Conservation (phyloP, 441 rosid species). For the Breynia disticha region DNA sequence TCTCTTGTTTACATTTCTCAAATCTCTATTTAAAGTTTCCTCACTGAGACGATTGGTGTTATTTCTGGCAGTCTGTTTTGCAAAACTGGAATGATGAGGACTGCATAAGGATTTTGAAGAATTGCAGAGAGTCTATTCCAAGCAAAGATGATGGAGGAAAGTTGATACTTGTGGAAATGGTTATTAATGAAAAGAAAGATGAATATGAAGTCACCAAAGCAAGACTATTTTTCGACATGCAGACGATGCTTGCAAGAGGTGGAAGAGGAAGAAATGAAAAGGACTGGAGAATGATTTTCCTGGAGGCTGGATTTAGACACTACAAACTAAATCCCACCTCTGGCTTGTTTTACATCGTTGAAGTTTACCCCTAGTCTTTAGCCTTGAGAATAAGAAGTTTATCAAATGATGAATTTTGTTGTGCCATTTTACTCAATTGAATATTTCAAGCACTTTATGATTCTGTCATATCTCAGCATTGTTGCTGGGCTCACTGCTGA, state of each 20-base stretch:
- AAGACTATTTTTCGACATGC: constrained; percentile 11
- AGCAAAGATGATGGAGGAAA: constrained; percentile 16
- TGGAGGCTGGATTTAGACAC: constrained; percentile 15
- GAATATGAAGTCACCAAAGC: constrained; percentile 2
- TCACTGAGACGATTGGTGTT: background rate
- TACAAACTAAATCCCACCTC: constrained; percentile 17
- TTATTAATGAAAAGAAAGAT: background rate
- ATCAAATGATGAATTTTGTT: too few species aligned
- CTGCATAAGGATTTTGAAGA: constrained; percentile 25
- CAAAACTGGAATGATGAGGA: constrained; percentile 28
- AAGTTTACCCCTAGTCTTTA: constrained; percentile 20
- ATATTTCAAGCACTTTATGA: too few species aligned
- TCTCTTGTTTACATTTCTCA: background rate
- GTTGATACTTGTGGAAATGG: constrained; percentile 24
- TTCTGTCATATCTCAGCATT: too few species aligned
- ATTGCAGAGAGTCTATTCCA: constrained; percentile 21
- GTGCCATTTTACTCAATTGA: too few species aligned
- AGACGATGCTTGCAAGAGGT: background rate
- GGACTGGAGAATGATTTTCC: constrained; percentile 21
- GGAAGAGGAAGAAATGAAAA: constrained; percentile 16
- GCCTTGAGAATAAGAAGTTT: too few species aligned
- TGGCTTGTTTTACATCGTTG: constrained; percentile 17
- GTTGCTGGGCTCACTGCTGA: too few species aligned
- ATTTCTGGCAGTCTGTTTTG: constrained; percentile 21
- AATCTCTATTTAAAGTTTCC: background rate